Conservation (phyloP, 2,329 filamentous ascomycete genomes). For the Aspergillus sp. region DNA sequence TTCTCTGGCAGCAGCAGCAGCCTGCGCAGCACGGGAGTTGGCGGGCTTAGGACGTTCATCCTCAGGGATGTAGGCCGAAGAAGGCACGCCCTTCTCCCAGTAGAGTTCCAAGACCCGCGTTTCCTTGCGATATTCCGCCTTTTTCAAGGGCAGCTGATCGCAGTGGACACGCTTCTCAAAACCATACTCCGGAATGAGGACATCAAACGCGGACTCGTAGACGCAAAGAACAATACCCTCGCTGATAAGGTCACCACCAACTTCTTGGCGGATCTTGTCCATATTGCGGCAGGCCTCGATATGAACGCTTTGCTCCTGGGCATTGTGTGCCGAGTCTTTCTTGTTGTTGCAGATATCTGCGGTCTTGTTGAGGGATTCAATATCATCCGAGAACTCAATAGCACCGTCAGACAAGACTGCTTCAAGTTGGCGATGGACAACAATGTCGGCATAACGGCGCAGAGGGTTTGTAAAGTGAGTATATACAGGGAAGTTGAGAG, state of each 20-base stretch:
- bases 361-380: slow-evolving; percentile 85
- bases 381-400: slow-evolving; percentile 82
- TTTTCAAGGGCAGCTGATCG: slow-evolving; percentile 93
- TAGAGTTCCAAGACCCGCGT: slow-evolving; percentile 92
- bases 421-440: slow-evolving; percentile 94
- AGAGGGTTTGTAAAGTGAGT: slow-evolving; percentile 97
- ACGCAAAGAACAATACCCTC: slow-evolving; percentile 96
- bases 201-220: slow-evolving; percentile 97
- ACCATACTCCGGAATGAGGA: slow-evolving; percentile 95
- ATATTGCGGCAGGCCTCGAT: slow-evolving; percentile 96
- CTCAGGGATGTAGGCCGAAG: slow-evolving; percentile 92
- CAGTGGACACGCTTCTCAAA: slow-evolving; percentile 99
- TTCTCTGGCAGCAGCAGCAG: slow-evolving; percentile 72
- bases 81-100: slow-evolving; percentile 99
- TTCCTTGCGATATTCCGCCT: slow-evolving; percentile 98
- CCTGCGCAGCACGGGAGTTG: slow-evolving; percentile 71
- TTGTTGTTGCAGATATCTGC: slow-evolving; percentile 97
- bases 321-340: slow-evolving; percentile 96
- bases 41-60: slow-evolving; percentile 90
- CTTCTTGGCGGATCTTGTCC: slow-evolving; percentile 85
- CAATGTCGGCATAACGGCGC: slow-evolving; percentile 88
- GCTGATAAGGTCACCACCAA: slow-evolving; percentile 86
- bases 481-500: slow-evolving; percentile 88
- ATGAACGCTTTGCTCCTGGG: slow-evolving; percentile 97
- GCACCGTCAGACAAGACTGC: slow-evolving; percentile 77